phyloP scores from a whole-genome alignment of 306 rosid species.

The Quercus gilva region DNA sequence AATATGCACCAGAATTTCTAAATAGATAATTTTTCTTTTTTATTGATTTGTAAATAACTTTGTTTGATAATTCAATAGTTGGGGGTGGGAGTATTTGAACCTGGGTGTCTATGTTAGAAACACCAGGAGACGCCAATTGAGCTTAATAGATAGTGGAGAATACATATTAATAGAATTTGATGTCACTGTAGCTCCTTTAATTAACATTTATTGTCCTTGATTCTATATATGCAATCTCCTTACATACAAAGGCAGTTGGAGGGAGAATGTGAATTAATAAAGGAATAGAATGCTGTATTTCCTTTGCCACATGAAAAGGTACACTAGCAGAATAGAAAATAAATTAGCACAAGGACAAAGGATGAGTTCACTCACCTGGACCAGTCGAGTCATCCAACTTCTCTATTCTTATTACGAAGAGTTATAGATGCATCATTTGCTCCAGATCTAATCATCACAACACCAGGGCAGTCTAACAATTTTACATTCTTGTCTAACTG shows the following conservation, averaged over 20 bases:
- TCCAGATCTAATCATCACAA: conserved; percentile 67
- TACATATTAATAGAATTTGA: background rate
- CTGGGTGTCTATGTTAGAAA: no score
- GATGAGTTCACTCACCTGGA: conserved; percentile 58
- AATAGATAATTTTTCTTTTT: background rate
- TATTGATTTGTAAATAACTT: no score
- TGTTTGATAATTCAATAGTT: no score
- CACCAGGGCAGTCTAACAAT: conserved; percentile 96
- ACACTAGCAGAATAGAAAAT: background rate
- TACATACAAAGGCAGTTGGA: background rate
- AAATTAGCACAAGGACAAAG: background rate
- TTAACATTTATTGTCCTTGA: background rate
- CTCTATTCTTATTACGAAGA: conserved; percentile 80
- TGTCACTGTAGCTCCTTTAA: background rate
- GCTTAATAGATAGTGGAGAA: background rate
- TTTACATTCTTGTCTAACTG: conserved; percentile 85
- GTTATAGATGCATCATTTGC: conserved; percentile 64
- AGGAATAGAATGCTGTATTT: background rate
- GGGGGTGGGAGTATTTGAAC: no score
- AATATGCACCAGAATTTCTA: no score
- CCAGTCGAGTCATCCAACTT: conserved; percentile 75
- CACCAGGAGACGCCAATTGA: no score
- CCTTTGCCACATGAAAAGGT: background rate
- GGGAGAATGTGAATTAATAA: background rate
- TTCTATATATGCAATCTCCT: background rate